A percentile compares a stretch with the other conserved stretches of the same genome.
These are phyloP conservation scores for Oenanthe sinensis DNA, from an alignment of 129 eudicot genomes.

Conservation along the genomic window DNA sequence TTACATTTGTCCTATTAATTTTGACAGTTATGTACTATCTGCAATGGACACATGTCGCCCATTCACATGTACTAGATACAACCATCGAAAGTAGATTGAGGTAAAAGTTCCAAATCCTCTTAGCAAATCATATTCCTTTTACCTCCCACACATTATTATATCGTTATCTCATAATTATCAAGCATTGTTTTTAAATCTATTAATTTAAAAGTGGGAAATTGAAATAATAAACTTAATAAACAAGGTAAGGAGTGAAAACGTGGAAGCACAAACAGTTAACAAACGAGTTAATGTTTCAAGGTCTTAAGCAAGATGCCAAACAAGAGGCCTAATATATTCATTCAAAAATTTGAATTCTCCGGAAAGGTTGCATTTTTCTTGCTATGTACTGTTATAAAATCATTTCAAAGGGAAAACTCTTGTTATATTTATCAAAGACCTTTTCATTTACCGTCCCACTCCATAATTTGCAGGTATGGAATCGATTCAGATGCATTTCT, in stretches of 20 bases:
- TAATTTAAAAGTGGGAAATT: neutral
- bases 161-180: neutral
- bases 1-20: neutral
- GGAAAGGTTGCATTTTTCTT: neutral
- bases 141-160: neutral
- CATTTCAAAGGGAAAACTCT: neutral
- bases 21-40: neutral
- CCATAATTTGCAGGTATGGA: constrained; percentile 54
- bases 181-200: neutral
- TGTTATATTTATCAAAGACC: neutral
- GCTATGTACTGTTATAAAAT: neutral
- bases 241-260: neutral
- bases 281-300: neutral
- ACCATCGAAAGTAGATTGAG: neutral
- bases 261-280: neutral
- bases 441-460: neutral
- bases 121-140: neutral
- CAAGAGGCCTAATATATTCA: neutral
- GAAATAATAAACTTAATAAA: neutral
- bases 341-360: neutral
- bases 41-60: neutral
- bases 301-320: neutral
- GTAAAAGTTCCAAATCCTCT: neutral
- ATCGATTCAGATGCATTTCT: constrained; percentile 95
- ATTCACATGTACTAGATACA: neutral